A percentile compares a stretch with the other conserved stretches of the same genome.
These are phyloP conservation scores for Candida montana DNA, from an alignment of 805 yeast genomes.

Conservation along the genomic window DNA sequence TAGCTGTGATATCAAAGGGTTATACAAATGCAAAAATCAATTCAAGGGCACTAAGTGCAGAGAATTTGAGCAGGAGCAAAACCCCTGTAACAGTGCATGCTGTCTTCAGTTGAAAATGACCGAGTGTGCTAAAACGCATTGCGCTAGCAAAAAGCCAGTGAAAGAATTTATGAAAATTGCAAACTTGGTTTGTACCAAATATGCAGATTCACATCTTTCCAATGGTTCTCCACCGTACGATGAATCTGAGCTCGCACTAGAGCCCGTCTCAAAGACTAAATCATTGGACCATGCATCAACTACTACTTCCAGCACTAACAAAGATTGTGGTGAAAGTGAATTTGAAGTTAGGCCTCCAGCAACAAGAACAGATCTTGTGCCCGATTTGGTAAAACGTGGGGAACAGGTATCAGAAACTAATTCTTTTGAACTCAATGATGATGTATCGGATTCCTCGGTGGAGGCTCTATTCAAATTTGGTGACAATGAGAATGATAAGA, in stretches of 20 bases:
- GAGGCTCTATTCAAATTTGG: slow-evolving; percentile 16
- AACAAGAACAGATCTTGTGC: slow-evolving; percentile 5
- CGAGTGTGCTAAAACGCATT: slow-evolving; percentile 19
- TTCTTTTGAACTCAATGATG: slow-evolving; percentile 16
- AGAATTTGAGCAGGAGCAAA: slow-evolving; percentile 8
- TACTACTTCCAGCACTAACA: background rate
- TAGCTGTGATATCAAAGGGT: slow-evolving; percentile 22
- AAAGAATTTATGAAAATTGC: slow-evolving; percentile 15
- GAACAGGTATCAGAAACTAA: background rate
- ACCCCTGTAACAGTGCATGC: slow-evolving; percentile 23
- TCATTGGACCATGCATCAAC: background rate
- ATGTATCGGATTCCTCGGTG: background rate
- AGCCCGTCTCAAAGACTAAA: too few relatives aligned
- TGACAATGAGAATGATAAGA: slow-evolving; percentile 24
- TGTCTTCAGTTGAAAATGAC: slow-evolving; percentile 23
- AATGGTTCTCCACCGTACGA: slow-evolving; percentile 10
- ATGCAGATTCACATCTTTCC: slow-evolving; percentile 21
- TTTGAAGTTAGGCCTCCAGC: slow-evolving; percentile 4
- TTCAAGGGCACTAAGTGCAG: slow-evolving; percentile 16
- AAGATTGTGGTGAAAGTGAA: slow-evolving; percentile 9
- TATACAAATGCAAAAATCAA: slow-evolving; percentile 21
- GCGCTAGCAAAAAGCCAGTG: slow-evolving; percentile 15
- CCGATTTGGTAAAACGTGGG: slow-evolving; percentile 8
- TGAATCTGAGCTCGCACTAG: background rate
- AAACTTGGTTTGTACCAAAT: slow-evolving; percentile 19